Evolutionary conservation across 2,329 filamentous ascomycete genomes (phyloP).

Genomic region (Phaeosphaeria sp.): DNA sequence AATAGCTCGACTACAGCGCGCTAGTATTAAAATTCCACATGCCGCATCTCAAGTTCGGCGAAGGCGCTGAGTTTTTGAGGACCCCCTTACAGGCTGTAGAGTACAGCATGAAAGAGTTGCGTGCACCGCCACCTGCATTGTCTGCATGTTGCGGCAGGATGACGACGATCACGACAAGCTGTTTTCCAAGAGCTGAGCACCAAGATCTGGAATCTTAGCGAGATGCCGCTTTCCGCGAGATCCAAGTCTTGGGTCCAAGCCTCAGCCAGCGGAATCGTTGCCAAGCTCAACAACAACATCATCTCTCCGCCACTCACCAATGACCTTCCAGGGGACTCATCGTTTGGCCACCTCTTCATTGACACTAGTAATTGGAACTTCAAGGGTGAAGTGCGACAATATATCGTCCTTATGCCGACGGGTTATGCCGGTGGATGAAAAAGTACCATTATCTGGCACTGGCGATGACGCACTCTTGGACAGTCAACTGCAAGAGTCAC

Average conservation of each 20-base stretch:
- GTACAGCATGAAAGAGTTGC: background rate
- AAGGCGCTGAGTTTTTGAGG: too few species aligned
- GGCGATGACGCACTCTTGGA: too few species aligned
- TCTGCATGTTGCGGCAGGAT: background rate
- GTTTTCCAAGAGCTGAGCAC: background rate
- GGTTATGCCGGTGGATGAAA: too few species aligned
- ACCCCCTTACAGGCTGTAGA: too few species aligned
- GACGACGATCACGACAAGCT: background rate
- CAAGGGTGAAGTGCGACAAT: too few species aligned
- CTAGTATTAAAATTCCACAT: too few species aligned
- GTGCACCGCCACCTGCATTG: background rate
- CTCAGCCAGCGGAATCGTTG: background rate
- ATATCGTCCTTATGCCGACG: too few species aligned
- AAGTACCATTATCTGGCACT: too few species aligned
- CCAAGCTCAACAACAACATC: background rate
- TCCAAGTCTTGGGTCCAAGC: background rate
- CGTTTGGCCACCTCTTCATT: too few species aligned
- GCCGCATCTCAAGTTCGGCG: too few species aligned
- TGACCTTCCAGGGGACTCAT: background rate
- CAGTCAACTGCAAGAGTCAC: too few species aligned
- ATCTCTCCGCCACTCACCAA: background rate
- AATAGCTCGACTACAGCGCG: too few species aligned
- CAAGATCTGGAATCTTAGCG: background rate
- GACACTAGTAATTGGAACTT: background rate
- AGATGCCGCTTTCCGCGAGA: background rate